These are phyloP conservation scores for Strigomonas culicis DNA, from an alignment of 208 protist genomes.

Conservation along the genomic window DNA sequence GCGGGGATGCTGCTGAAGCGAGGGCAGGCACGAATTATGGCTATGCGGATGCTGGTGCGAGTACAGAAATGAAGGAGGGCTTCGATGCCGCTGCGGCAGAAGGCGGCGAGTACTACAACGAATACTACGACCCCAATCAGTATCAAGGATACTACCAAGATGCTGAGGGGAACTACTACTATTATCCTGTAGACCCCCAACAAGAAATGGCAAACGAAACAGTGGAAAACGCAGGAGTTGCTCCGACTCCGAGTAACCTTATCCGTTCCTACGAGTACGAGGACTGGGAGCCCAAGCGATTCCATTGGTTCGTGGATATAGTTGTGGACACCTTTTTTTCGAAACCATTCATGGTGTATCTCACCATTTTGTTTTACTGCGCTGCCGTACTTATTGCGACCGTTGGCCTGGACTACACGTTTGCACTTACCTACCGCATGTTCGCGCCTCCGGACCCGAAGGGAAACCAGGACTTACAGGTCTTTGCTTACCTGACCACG, in stretches of 20 bases:
- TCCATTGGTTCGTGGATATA: slow-evolving; percentile 71
- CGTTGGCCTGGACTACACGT: slow-evolving; percentile 66
- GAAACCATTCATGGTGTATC: slow-evolving; percentile 59
- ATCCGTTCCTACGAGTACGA: slow-evolving; percentile 70
- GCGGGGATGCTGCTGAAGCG: slow-evolving; percentile 5
- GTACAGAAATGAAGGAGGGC: slow-evolving; percentile 23
- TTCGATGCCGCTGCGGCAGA: slow-evolving; percentile 19
- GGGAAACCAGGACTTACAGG: slow-evolving; percentile 29
- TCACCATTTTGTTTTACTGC: slow-evolving; percentile 77
- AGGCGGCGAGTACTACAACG: slow-evolving; percentile 21
- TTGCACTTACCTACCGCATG: slow-evolving; percentile 66
- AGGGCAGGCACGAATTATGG: slow-evolving; percentile 4
- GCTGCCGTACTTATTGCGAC: slow-evolving; percentile 40
- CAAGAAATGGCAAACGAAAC: slow-evolving; percentile 17
- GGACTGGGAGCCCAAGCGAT: slow-evolving; percentile 61
- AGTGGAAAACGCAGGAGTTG: slow-evolving; percentile 17
- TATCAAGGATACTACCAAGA: slow-evolving; percentile 74
- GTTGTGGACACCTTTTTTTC: slow-evolving; percentile 79
- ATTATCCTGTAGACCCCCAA: slow-evolving; percentile 26
- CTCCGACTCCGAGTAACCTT: slow-evolving; percentile 33
- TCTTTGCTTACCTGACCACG: slow-evolving; percentile 62
- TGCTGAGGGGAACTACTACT: slow-evolving; percentile 74
- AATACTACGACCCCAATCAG: slow-evolving; percentile 42
- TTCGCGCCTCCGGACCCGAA: slow-evolving; percentile 37
- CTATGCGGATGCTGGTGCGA: slow-evolving; percentile 1